Base-by-base conservation (phyloP, 1,284 basidiomycete genomes). In the Apiotrichum siamense region DNA sequence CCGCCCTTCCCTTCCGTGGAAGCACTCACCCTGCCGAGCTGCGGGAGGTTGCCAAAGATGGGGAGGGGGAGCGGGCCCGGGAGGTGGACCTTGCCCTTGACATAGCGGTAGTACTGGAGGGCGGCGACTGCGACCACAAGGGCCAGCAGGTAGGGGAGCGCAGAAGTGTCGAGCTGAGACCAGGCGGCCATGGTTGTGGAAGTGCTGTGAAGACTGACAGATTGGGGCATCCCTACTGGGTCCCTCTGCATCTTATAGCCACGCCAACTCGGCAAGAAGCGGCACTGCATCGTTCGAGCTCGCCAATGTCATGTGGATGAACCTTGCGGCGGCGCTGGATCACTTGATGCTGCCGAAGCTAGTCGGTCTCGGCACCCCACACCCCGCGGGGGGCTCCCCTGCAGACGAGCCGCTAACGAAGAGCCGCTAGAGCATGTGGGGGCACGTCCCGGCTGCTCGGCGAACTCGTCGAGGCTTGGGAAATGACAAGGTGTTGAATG, bases 51-150 rank as follows among this genome's bases (percentile, higher is more conserved):
- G 23, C 55, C 55, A 13, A 57, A 21, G 39, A 57, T 50, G 18
- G 55, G 55, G 17, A 41, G 37, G 1, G 55, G 50, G 7, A 32
- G 35, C 3, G 55, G 55, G 6, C 55, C 55, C 1, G 51, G 51
- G 24, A 57, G 55, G 45, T 54, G 55, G 31, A 57, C 39, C 46
- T 57, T 53, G 48, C 55, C 55, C 31, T 47, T 47, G 4, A 43
- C 51, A 18, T 57, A 57, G 27, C 27, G 38, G 10, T 42, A n/a
- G 51, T 57, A 57, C 37, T 54, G 32, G 27, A 48, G 20, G 21
- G 46, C 41, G n/a, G 41, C 33, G 27, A 57, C 29, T 18, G 47
- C 52, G 26, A 54, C n/a, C 21, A 57, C 55, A 17, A 45, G 13
- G 38, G 41, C 49, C 17, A 42, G 38, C 23, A 52, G 9, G 23